Percentiles rank a stretch among this genome's conserved stretches.
phyloP scores from a whole-genome alignment of 805 yeast genomes.

The Suhomyces kilbournensis region DNA sequence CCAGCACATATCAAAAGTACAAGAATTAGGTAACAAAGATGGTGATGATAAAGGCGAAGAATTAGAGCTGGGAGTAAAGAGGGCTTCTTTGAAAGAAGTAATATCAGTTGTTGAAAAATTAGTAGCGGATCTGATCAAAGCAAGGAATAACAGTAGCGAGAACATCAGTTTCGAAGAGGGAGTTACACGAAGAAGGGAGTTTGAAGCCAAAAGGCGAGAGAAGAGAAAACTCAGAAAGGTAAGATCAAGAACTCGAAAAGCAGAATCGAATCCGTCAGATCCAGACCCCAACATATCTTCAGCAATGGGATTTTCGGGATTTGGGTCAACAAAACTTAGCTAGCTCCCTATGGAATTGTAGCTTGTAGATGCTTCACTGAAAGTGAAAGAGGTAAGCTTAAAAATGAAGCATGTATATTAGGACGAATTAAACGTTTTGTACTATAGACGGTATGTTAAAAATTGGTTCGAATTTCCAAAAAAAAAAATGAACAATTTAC shows the following conservation, averaged over 20 bases:
- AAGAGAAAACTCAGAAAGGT: conserved; percentile 25
- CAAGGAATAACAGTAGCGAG: conserved; percentile 6
- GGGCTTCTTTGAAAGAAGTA: conserved; percentile 36
- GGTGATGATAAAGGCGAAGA: conserved; percentile 13
- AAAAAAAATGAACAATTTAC: neutral
- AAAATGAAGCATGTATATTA: neutral
- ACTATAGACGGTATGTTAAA: neutral
- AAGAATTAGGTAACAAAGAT: conserved; percentile 7
- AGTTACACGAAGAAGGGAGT: conserved; percentile 35
- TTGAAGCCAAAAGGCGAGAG: conserved; percentile 34
- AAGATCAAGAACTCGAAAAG: conserved; percentile 13
- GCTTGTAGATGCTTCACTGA: neutral
- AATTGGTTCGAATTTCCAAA: neutral
- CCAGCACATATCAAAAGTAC: conserved; percentile 52
- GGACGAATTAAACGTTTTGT: neutral
- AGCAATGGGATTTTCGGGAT: conserved; percentile 61
- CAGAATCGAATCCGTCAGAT: conserved; percentile 11
- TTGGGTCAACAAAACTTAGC: conserved; percentile 46
- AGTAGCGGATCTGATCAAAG: conserved; percentile 23
- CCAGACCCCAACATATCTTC: conserved; percentile 11
- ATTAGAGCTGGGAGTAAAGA: conserved; percentile 34
- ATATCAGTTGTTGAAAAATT: conserved; percentile 25
- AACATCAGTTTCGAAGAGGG: conserved; percentile 31
- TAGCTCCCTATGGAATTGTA: neutral
- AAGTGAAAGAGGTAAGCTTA: neutral